Evolutionary conservation across 2,329 filamentous ascomycete genomes (phyloP).

Genomic region (Trichoderma sp.): DNA sequence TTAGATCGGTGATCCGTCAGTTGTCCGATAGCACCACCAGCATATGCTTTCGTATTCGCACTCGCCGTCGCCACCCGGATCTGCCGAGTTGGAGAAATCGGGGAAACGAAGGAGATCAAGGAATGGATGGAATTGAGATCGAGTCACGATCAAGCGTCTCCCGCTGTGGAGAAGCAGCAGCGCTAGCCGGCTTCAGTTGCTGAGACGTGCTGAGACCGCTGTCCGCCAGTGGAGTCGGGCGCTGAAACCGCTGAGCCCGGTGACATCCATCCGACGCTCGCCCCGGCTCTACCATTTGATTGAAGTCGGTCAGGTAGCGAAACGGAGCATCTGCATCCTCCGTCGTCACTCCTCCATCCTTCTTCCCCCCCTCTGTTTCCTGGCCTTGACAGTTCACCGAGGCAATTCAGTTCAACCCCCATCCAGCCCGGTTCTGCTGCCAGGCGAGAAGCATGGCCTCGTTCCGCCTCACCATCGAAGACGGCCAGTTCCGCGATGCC

Average conservation of each 20-base stretch:
- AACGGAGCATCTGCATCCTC: not conserved
- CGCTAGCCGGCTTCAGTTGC: constrained; percentile 15
- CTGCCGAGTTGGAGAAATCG: constrained; percentile 16
- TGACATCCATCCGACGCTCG: not conserved
- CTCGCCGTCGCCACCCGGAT: constrained; percentile 10
- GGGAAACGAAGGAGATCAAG: constrained; percentile 2
- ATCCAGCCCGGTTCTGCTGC: not conserved
- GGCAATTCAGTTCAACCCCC: not conserved
- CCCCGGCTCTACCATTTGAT: not conserved
- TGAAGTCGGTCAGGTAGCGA: not conserved
- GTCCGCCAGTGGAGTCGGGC: constrained; percentile 3
- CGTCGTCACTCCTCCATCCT: not conserved
- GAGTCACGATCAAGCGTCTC: not conserved
- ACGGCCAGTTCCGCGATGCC: constrained; percentile 78
- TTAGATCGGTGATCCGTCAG: no score
- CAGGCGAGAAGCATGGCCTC: constrained; percentile 61
- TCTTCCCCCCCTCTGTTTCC: not conserved
- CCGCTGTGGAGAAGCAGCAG: constrained; percentile 14
- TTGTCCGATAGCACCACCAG: not conserved
- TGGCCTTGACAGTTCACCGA: not conserved
- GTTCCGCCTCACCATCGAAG: constrained; percentile 80
- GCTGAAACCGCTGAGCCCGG: not conserved
- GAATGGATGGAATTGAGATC: no score
- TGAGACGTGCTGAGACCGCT: not conserved
- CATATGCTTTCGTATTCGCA: constrained; percentile 6